These are phyloP conservation scores for Metschnikowia sp. DNA, from an alignment of 805 yeast species.

Conservation along the genomic window DNA sequence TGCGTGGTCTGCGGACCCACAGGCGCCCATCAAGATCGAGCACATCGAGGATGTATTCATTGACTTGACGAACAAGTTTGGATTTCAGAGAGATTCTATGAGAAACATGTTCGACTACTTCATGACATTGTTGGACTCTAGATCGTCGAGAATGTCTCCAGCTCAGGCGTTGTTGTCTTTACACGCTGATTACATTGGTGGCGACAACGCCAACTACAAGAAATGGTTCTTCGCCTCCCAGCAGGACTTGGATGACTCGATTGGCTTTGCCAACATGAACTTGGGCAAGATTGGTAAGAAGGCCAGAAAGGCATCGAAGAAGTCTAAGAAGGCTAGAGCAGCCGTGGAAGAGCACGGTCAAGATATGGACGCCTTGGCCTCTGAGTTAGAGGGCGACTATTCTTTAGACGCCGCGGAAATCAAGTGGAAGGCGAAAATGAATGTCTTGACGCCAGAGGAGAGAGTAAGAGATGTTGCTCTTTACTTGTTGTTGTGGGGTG, in stretches of 20 bases:
- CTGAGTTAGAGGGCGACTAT: slow-evolving; percentile 76
- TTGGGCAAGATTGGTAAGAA: slow-evolving; percentile 73
- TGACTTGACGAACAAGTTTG: slow-evolving; percentile 78
- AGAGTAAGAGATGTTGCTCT: slow-evolving; percentile 76
- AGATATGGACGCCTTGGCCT: slow-evolving; percentile 57
- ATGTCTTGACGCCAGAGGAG: slow-evolving; percentile 66
- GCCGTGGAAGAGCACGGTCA: slow-evolving; percentile 66
- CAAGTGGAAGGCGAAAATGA: slow-evolving; percentile 84
- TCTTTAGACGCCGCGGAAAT: slow-evolving; percentile 81
- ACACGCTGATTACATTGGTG: slow-evolving; percentile 87
- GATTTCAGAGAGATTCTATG: slow-evolving; percentile 91
- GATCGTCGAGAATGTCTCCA: slow-evolving; percentile 87
- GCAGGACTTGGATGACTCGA: slow-evolving; percentile 78
- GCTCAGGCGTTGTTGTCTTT: slow-evolving; percentile 78
- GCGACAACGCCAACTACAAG: slow-evolving; percentile 79
- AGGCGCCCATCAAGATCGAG: slow-evolving; percentile 76
- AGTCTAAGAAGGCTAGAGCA: slow-evolving; percentile 71
- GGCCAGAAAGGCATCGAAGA: slow-evolving; percentile 77
- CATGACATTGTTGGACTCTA: slow-evolving; percentile 78
- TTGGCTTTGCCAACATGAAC: slow-evolving; percentile 80
- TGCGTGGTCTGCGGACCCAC: slow-evolving; percentile 97
- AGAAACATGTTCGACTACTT: slow-evolving; percentile 87
- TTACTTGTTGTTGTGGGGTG: slow-evolving; percentile 82
- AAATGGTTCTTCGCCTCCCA: slow-evolving; percentile 90
- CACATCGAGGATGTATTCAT: slow-evolving; percentile 85